These are phyloP conservation scores for Heterobasidion annosum DNA, from an alignment of 1,284 basidiomycete species.

Conservation along the genomic window DNA sequence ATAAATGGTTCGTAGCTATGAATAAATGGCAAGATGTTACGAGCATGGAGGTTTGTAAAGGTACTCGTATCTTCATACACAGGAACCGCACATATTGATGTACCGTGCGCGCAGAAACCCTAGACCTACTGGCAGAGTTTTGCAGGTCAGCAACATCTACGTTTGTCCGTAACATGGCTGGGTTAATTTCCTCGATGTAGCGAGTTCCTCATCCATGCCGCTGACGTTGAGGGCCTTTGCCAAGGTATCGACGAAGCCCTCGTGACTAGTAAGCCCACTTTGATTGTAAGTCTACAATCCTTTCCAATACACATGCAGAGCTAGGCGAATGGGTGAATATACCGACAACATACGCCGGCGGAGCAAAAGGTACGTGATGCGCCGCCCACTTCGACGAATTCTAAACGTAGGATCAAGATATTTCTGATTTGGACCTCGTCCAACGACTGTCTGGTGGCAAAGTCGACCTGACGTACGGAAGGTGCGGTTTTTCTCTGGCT, in stretches of 20 bases:
- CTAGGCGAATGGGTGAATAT: conserved; percentile 90
- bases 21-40: conserved; percentile 98
- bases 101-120: conserved; percentile 40
- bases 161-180: not conserved
- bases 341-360: conserved; percentile 95
- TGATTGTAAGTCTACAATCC: not conserved
- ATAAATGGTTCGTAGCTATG: conserved; percentile 94
- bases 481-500: conserved; percentile 36
- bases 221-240: conserved; percentile 96
- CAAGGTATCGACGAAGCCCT: conserved; percentile 93
- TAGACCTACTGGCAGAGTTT: conserved; percentile 62
- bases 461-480: conserved; percentile 95
- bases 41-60: conserved; percentile 85
- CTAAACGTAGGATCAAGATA: conserved; percentile 36
- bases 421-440: conserved; percentile 82
- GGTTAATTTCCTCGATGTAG: conserved; percentile 29
- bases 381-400: not conserved
- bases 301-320: conserved; percentile 32
- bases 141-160: conserved; percentile 46
- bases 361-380: conserved; percentile 67
- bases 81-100: not conserved
- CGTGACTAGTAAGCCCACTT: conserved; percentile 56
- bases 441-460: conserved; percentile 74
- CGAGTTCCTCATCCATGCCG: conserved; percentile 95
- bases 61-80: conserved; percentile 25